Evolutionary conservation across 169 alveolate species (phyloP).

Genomic region (Plasmodium vivax): DNA sequence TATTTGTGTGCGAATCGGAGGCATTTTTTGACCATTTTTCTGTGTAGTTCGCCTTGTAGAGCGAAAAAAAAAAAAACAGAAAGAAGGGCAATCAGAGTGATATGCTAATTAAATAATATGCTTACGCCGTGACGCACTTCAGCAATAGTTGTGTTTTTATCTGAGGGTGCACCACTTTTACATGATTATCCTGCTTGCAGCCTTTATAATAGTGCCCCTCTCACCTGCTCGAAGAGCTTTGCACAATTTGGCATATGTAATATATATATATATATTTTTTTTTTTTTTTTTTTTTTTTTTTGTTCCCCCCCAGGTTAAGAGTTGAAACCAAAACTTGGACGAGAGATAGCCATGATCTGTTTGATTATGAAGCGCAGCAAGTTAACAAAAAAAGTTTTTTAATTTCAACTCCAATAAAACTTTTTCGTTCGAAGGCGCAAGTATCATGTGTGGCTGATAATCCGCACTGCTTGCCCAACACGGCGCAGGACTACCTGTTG

Average conservation of each 20-base stretch:
- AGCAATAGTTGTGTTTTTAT: neutral
- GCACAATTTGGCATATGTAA: neutral
- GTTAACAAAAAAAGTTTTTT: slow-evolving; percentile 80
- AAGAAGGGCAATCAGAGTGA: neutral
- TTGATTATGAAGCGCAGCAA: slow-evolving; percentile 95
- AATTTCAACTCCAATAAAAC: slow-evolving; percentile 76
- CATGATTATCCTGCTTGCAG: neutral
- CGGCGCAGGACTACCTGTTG: slow-evolving; percentile 65
- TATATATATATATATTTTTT: neutral
- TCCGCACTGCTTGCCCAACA: slow-evolving; percentile 64
- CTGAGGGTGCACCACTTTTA: neutral
- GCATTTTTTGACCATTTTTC: neutral
- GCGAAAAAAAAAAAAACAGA: neutral
- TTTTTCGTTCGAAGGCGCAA: slow-evolving; percentile 71
- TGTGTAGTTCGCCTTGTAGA: neutral
- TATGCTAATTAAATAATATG: neutral
- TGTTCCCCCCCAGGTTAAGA: slow-evolving; percentile 77
- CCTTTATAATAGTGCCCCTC: neutral
- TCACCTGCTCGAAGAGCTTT: neutral
- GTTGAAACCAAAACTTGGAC: slow-evolving; percentile 93
- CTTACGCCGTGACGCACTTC: neutral
- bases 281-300: slow-evolving; percentile 9
- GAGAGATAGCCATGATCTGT: slow-evolving; percentile 95
- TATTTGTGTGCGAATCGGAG: neutral
- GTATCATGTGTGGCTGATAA: slow-evolving; percentile 73